Evolutionary conservation across 257 asterid genomes (phyloP), one percentile per base, ranked within the genome.

Genomic region (Cinchona pubescens): DNA sequence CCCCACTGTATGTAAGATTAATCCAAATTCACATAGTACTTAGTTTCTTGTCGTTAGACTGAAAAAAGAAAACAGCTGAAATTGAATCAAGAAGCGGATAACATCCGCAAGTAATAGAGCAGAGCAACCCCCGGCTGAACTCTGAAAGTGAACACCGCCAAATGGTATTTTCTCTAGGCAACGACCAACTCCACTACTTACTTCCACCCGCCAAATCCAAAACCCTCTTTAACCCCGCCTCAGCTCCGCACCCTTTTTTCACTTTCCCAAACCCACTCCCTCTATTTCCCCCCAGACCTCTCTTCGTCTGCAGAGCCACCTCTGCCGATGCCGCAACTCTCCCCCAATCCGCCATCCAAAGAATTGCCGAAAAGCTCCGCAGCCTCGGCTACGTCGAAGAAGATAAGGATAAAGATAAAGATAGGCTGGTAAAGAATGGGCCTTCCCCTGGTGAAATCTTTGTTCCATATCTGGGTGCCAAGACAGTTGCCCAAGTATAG

Each of bases 321-420:
- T 75, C 91, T 70, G 53, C 83, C 71, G 88, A 83, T 19, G 68
- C 85, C 21, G 69, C 74, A 74, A 63, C 90, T 10, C 82, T 86
- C 30, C 88, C 97, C 32, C 86, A 90, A 30, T 86, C 97, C 67
- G 96, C 99, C 72, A 88, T 95, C 61, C 87, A 80, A 43, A 77
- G 97, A 48, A 92, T 95, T 25, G 93, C 97, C 5, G 93, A 95
- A 74, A 95, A 95, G 86, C 98, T 92, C 43, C 94, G 96, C 1
- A 86, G 85, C 86, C 98, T 95, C 14, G 98, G 99, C 14, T 95
- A 87, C 77, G 92, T 86, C 34, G 91, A 87, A 74, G 92, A 91
- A 38, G 84, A 86, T 8, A 56, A 56, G 11, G 76, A 68, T 12
- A 49, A 69, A 48, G 72, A 76, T 45, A 73, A 85, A 62, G 83